A percentile compares a stretch with the other conserved stretches of the same genome.
Conservation (phyloP, 495 filamentous ascomycete species). For the Aspergillus avenaceus region DNA sequence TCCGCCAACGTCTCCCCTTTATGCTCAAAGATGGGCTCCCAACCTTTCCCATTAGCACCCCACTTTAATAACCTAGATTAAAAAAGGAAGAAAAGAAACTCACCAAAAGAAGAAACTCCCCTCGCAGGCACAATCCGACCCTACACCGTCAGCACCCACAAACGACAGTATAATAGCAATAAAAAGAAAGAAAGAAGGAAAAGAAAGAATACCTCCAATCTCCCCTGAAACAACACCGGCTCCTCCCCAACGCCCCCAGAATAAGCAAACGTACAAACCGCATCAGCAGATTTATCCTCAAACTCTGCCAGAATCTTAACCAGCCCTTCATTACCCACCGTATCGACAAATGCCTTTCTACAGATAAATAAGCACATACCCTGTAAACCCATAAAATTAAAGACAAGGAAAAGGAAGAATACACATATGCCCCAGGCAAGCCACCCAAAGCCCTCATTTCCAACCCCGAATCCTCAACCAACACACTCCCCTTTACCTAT, state of each 20-base stretch:
- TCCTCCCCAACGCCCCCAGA: constrained; percentile 71
- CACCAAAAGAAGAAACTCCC: constrained; percentile 56
- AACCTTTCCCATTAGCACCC: constrained; percentile 45
- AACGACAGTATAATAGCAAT: no score
- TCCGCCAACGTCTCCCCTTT: constrained; percentile 87
- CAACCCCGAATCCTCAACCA: constrained; percentile 92
- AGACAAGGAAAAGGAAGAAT: constrained; percentile 20
- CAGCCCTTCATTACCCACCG: constrained; percentile 70
- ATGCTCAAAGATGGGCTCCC: constrained; percentile 90
- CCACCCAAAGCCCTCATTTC: constrained; percentile 79
- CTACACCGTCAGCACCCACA: no score
- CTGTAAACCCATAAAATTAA: not conserved
- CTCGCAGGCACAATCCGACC: constrained; percentile 49
- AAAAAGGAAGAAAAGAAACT: not conserved
- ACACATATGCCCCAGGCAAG: constrained; percentile 90
- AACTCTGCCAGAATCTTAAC: constrained; percentile 78
- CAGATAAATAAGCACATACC: not conserved
- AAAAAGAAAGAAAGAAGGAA: no score
- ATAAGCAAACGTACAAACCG: constrained; percentile 88
- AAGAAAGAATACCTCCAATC: constrained; percentile 28
- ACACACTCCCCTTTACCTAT: constrained; percentile 72
- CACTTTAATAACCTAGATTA: not conserved
- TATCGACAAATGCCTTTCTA: constrained; percentile 84
- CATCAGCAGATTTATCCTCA: constrained; percentile 79
- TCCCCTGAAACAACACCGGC: constrained; percentile 78